Evolutionary conservation across 1,284 basidiomycete genomes (phyloP).

Genomic region (Ceratobasidium sp.): DNA sequence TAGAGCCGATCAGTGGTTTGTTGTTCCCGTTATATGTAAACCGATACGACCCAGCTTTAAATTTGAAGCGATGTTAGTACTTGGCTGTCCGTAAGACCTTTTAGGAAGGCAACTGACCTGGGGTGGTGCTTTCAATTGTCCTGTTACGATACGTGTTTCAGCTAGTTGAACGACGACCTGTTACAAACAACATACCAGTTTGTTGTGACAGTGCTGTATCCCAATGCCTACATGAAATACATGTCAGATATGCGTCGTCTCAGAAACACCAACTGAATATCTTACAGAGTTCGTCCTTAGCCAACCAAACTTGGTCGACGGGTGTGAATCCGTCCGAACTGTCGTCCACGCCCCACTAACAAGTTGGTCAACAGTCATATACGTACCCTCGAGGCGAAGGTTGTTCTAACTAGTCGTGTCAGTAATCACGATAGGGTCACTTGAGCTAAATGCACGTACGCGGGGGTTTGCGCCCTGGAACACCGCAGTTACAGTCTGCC

Average conservation of each 20-base stretch:
- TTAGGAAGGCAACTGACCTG: conserved; percentile 13
- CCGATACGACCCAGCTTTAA: conserved; percentile 61
- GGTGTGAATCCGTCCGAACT: conserved; percentile 80
- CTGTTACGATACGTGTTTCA: neutral
- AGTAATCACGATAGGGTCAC: neutral
- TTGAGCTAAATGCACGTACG: conserved; percentile 56
- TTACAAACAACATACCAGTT: conserved; percentile 39
- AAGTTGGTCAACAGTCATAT: conserved; percentile 72
- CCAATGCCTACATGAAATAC: conserved; percentile 21
- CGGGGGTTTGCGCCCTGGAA: conserved; percentile 85
- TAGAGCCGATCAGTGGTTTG: conserved; percentile 69
- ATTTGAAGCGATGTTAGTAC: conserved; percentile 4
- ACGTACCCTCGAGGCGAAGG: conserved; percentile 76
- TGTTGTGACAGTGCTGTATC: conserved; percentile 43
- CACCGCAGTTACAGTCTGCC: conserved; percentile 68
- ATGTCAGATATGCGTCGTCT: neutral
- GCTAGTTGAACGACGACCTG: neutral
- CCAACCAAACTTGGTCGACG: conserved; percentile 80
- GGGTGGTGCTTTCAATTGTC: conserved; percentile 37
- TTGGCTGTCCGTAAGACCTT: neutral
- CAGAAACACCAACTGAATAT: conserved; percentile 12
- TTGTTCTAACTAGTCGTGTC: conserved; percentile 71
- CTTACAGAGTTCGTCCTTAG: conserved; percentile 64
- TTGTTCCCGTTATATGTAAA: conserved; percentile 78
- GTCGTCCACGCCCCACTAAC: conserved; percentile 63